Evolutionary conservation across 139 green algal species (phyloP).

Genomic region (Gonium pectorale): DNA sequence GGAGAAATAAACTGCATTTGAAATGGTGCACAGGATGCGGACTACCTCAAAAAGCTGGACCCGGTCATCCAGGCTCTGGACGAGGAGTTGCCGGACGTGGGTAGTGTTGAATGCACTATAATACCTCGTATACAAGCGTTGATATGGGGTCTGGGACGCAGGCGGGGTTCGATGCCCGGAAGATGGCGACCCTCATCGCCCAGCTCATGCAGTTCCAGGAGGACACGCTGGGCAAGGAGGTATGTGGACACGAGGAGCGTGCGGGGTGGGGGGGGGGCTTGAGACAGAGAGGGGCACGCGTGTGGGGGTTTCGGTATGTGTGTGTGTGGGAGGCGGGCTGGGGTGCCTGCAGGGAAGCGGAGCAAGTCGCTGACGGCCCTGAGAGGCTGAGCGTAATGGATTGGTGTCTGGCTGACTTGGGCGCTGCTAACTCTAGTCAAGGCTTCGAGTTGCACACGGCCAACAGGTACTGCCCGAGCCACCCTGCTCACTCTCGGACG

Average conservation of each 20-base stretch:
- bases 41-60: slow-evolving; percentile 60
- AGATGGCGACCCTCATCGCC: slow-evolving; percentile 65
- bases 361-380: too few relatives aligned
- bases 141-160: not conserved
- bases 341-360: too few relatives aligned
- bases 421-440: too few relatives aligned
- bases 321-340: too few relatives aligned
- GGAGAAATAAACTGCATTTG: not conserved
- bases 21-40: slow-evolving; percentile 56
- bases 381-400: too few relatives aligned
- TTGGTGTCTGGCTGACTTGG: too few relatives aligned
- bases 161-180: slow-evolving; percentile 71
- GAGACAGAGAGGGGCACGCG: too few relatives aligned
- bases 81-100: slow-evolving; percentile 57
- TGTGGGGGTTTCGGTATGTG: not conserved
- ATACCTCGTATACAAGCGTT: not conserved
- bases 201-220: slow-evolving; percentile 89
- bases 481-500: too few relatives aligned
- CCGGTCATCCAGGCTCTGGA: slow-evolving; percentile 62
- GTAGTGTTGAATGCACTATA: not conserved
- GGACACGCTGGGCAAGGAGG: slow-evolving; percentile 80
- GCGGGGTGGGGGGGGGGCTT: too few relatives aligned
- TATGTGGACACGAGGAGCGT: too few relatives aligned
- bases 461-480: too few relatives aligned
- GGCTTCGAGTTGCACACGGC: too few relatives aligned